Percentiles rank a stretch among this genome's conserved stretches.
Conservation (phyloP, 371 early-diverging fungal genomes). For the Blakeslea trispora region DNA sequence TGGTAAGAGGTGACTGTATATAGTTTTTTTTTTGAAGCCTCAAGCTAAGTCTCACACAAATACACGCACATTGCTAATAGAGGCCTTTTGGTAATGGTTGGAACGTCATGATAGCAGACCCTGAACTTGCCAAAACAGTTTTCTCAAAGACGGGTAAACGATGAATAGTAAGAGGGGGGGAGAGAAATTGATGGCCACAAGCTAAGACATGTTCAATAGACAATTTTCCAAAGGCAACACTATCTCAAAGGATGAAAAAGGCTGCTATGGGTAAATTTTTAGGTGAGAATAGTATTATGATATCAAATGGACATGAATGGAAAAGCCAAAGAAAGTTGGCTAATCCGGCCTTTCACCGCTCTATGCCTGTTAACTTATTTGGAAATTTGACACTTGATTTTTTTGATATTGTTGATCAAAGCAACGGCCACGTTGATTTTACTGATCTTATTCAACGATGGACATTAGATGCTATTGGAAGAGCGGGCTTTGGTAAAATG, state of each 20-base stretch:
- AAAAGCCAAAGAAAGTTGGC: conserved; percentile 6
- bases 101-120: conserved; percentile 23
- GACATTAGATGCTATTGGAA: conserved; percentile 24
- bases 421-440: conserved; percentile 3
- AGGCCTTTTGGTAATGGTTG: conserved; percentile 14
- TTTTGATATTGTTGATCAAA: conserved; percentile 18
- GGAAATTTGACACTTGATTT: conserved; percentile 19
- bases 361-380: conserved; percentile 32
- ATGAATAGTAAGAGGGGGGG: too few relatives aligned
- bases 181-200: too few relatives aligned
- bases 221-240: not conserved
- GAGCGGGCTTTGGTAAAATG: conserved; percentile 22
- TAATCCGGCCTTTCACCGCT: conserved; percentile 37
- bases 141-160: conserved; percentile 19
- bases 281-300: not conserved
- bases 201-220: not conserved
- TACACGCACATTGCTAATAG: too few relatives aligned
- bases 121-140: conserved; percentile 19
- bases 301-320: conserved; percentile 1
- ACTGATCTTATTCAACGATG: conserved; percentile 7
- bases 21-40: too few relatives aligned
- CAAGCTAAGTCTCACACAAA: too few relatives aligned
- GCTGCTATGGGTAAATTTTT: conserved; percentile 10
- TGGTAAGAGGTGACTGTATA: too few relatives aligned
- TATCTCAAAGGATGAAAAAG: not conserved